These are phyloP conservation scores for Raddia guianensis DNA, from an alignment of 176 grass and related monocot genomes.

Conservation along the genomic window DNA sequence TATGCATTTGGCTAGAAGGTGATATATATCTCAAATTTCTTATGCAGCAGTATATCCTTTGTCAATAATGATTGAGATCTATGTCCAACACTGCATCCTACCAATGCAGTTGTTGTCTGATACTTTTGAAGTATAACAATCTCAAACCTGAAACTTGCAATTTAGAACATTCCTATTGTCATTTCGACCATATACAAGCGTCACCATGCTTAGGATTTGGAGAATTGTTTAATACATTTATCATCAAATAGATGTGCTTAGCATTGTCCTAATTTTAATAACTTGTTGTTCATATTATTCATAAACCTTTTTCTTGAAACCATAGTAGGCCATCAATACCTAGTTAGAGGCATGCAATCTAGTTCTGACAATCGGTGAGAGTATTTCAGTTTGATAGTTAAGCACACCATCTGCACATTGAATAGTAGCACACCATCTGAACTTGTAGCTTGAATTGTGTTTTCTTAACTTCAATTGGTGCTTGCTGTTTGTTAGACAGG, in stretches of 20 bases:
- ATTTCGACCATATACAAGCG: conserved; percentile 5
- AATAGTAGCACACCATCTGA: conserved; percentile 6
- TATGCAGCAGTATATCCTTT: neutral
- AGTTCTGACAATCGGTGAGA: neutral
- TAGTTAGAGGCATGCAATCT: neutral
- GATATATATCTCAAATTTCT: conserved; percentile 23
- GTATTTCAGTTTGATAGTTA: conserved; percentile 7
- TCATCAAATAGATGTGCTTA: neutral
- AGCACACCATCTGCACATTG: conserved; percentile 1
- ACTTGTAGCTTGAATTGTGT: too few relatives aligned
- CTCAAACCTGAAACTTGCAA: conserved; percentile 32
- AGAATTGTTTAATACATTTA: conserved; percentile 9
- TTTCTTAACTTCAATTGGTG: too few relatives aligned
- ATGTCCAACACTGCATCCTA: neutral
- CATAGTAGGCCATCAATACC: conserved; percentile 5
- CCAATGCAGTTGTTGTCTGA: conserved; percentile 16
- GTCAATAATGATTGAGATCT: neutral
- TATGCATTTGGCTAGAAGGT: conserved; percentile 96
- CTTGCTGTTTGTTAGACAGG: too few relatives aligned
- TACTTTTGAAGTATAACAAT: conserved; percentile 21
- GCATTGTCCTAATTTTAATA: conserved; percentile 29
- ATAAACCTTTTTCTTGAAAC: conserved; percentile 4
- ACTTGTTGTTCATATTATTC: neutral
- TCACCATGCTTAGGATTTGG: conserved; percentile 2
- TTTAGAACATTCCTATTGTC: neutral